Base-by-base conservation (phyloP, 352 stramenopile genomes). In the Phytophthora sansomeana region DNA sequence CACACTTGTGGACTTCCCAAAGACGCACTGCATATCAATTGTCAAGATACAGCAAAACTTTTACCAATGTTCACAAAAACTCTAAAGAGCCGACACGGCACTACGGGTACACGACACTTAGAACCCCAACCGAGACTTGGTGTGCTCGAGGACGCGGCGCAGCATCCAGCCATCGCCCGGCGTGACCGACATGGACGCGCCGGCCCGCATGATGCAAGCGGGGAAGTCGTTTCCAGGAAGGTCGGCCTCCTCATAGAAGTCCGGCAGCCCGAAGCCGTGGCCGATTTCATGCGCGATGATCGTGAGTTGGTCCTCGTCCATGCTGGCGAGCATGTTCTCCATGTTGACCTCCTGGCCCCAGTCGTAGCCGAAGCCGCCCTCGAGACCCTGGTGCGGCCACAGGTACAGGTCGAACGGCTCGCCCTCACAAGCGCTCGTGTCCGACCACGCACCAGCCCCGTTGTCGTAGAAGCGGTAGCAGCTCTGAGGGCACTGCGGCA, bases 391-490 rank as follows among this genome's bases (percentile, higher is more conserved):
- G 17, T 50, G 59, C 16, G 44, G 72, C 72, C 67, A 80, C 28
- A 80, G 59, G 17, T 67, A 80, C 35, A 77, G 72, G 41, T 77
- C 72, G 47, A 77, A 80, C 2, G 60, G 56, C 32, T 47, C 63
- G 29, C 58, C 72, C 3, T 36, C 58, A 35, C 67, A 80, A 4
- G 53, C 30, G 13, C 63, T 77, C 21, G 63, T 80, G 51, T 80
- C 72, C 7, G 58, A 32, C 29, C 41, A 52, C 3, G 21, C 29
- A 29, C 29, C 53, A 4, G 30, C 50, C n/a, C 41, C 70, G 3
- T 54, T 50, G 42, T 60, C 56, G 19, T 42, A 56, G 56, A 77
- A 65, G 60, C 75, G 75, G 64, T 80, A 78, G 64, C 73, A 80
- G 11, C 28, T 49, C 1, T 69, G 50, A 1, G 73, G 73, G 16